Evolutionary conservation across 805 yeast species (phyloP).

Genomic region (Lipomyces chichibuensis): DNA sequence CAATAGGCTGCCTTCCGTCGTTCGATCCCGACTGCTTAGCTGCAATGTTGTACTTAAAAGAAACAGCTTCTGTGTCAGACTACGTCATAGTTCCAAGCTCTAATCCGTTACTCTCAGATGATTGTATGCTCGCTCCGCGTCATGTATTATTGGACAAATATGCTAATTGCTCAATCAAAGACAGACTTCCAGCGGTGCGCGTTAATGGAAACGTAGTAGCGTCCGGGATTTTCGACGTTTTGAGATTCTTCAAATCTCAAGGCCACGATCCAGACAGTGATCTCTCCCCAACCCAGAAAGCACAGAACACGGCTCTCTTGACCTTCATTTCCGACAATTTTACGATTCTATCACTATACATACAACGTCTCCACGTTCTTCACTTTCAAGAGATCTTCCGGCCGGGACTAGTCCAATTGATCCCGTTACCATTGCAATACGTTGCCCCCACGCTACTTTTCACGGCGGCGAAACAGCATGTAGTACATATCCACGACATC

Average conservation of each 20-base stretch:
- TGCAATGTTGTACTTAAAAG: constrained; percentile 29
- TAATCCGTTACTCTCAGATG: constrained; percentile 29
- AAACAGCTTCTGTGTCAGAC: constrained; percentile 10
- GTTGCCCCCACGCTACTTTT: constrained; percentile 19
- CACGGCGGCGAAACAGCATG: constrained; percentile 22
- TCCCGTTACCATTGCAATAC: constrained; percentile 33
- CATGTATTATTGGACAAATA: neutral
- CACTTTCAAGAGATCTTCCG: constrained; percentile 33
- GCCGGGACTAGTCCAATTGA: constrained; percentile 27
- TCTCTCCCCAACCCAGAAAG: constrained; percentile 18
- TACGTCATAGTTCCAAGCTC: constrained; percentile 26
- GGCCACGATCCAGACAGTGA: constrained; percentile 20
- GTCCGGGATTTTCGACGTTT: constrained; percentile 31
- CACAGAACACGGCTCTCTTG: constrained; percentile 25
- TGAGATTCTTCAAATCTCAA: constrained; percentile 27
- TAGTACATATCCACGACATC: constrained; percentile 24
- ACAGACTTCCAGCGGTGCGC: constrained; percentile 28
- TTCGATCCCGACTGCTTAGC: constrained; percentile 38
- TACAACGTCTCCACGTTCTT: constrained; percentile 34
- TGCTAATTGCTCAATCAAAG: constrained; percentile 2
- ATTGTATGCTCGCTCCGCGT: constrained; percentile 15
- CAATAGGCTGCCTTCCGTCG: constrained; percentile 33
- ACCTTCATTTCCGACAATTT: constrained; percentile 27
- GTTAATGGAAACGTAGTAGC: constrained; percentile 26
- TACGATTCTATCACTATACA: constrained; percentile 32